Evolutionary conservation across 2,329 filamentous ascomycete genomes (phyloP).

Genomic region (Xylariaceae sp.): DNA sequence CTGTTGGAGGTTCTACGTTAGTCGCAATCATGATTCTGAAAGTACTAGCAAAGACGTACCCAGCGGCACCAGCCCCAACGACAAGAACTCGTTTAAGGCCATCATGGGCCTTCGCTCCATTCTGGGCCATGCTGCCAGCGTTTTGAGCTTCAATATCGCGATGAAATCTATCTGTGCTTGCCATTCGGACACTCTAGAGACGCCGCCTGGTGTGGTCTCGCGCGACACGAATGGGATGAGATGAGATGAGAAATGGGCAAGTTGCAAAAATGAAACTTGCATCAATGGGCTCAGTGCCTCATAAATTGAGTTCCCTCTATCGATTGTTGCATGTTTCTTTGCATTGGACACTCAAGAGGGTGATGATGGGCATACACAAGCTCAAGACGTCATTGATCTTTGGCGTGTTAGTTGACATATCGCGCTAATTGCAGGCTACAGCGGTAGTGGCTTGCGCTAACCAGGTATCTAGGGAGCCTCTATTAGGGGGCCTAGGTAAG

Average conservation of each 20-base stretch:
- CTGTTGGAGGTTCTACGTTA: constrained; percentile 11
- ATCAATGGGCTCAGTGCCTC: not conserved
- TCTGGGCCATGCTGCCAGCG: constrained; percentile 17
- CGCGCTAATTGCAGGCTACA: not conserved
- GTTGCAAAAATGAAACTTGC: not conserved
- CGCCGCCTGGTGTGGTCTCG: not conserved
- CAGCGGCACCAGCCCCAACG: constrained; percentile 38
- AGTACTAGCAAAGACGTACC: constrained; percentile 17
- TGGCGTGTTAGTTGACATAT: not conserved
- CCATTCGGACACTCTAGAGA: constrained; percentile 1
- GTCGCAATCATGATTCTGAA: not conserved
- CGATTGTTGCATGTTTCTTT: not conserved
- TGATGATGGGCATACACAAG: constrained; percentile 5
- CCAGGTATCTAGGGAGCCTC: too few species aligned
- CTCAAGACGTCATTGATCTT: constrained; percentile 5
- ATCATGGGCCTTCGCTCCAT: constrained; percentile 11
- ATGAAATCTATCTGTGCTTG: constrained; percentile 10
- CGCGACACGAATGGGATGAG: not conserved
- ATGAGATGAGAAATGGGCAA: not conserved
- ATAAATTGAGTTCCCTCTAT: not conserved
- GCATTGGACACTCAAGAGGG: not conserved
- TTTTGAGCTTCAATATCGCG: constrained; percentile 17
- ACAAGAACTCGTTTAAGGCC: constrained; percentile 32
- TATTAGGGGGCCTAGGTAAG: too few species aligned
- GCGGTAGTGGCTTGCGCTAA: too few species aligned